phyloP scores from a whole-genome alignment of 108 stramenopile species.

The Skeletonema tropicum region DNA sequence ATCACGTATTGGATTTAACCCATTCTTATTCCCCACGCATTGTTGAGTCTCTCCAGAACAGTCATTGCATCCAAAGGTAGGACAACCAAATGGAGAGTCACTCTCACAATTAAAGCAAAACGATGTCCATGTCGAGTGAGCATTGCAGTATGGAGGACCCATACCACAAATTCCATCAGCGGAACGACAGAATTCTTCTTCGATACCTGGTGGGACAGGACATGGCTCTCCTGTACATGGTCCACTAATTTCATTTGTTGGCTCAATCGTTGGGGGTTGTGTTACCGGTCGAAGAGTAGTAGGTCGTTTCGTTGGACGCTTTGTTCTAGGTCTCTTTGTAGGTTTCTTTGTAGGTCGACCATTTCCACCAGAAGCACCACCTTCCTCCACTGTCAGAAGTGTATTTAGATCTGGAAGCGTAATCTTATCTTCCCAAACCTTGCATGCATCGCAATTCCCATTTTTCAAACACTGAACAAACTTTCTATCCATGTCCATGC shows the following conservation, averaged over 20 bases:
- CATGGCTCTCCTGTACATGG: constrained; percentile 34
- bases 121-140: constrained; percentile 29
- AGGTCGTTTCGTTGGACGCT: not conserved
- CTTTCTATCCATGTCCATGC: constrained; percentile 37
- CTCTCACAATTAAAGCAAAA: constrained; percentile 33
- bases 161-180: constrained; percentile 26
- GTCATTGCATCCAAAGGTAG: constrained; percentile 26
- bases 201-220: constrained; percentile 18
- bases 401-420: not conserved
- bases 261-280: not conserved
- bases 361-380: not conserved
- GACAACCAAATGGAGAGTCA: constrained; percentile 34
- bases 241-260: constrained; percentile 1
- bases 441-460: constrained; percentile 38
- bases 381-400: not conserved
- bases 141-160: constrained; percentile 34
- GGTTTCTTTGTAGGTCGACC: not conserved
- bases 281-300: not conserved
- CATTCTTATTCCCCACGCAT: constrained; percentile 37
- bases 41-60: constrained; percentile 27
- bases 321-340: not conserved
- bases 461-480: constrained; percentile 39
- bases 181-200: constrained; percentile 30
- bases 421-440: constrained; percentile 25
- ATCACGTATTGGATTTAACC: constrained; percentile 31